Conservation (phyloP, 1,139 yeast species). For the Sugiyamaella novakii region DNA sequence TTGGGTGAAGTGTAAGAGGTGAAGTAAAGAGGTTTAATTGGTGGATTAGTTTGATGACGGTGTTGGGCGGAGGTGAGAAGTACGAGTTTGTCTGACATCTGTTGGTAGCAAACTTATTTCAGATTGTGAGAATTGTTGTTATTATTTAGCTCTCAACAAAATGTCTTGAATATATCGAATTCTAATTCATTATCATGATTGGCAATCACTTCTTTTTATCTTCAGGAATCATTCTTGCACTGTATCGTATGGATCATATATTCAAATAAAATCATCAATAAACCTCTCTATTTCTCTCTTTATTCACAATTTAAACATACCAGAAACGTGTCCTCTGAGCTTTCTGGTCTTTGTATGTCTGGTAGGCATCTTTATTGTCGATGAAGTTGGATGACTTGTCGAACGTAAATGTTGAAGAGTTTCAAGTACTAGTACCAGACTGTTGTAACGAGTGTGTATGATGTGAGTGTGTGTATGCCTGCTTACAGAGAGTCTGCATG, state of each 20-base stretch:
- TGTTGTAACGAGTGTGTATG: conserved; percentile 3
- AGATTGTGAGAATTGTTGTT: too few relatives aligned
- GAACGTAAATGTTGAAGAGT: conserved; percentile 15
- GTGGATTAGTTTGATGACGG: neutral
- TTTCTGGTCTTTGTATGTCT: conserved; percentile 99
- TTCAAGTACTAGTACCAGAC: conserved; percentile 10
- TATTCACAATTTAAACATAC: conserved; percentile 50
- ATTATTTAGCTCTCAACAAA: too few relatives aligned
- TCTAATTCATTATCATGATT: too few relatives aligned
- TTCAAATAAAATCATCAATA: too few relatives aligned
- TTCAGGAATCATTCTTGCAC: too few relatives aligned
- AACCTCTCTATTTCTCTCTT: conserved; percentile 5
- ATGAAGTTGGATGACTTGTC: conserved; percentile 17
- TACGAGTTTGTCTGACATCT: too few relatives aligned
- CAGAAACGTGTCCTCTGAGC: conserved; percentile 99
- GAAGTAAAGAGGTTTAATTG: neutral
- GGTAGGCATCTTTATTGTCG: conserved; percentile 75
- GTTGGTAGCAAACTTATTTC: too few relatives aligned
- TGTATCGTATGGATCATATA: too few relatives aligned
- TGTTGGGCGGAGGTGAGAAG: too few relatives aligned
- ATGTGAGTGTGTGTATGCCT: conserved; percentile 8
- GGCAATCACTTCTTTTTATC: too few relatives aligned
- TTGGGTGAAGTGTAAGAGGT: neutral
- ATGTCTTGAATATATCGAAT: too few relatives aligned
- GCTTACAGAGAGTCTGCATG: too few relatives aligned